A percentile compares a stretch with the other conserved stretches of the same genome.
Conservation (phyloP, 768 basidiomycete species). For the Termitomyces sp. region DNA sequence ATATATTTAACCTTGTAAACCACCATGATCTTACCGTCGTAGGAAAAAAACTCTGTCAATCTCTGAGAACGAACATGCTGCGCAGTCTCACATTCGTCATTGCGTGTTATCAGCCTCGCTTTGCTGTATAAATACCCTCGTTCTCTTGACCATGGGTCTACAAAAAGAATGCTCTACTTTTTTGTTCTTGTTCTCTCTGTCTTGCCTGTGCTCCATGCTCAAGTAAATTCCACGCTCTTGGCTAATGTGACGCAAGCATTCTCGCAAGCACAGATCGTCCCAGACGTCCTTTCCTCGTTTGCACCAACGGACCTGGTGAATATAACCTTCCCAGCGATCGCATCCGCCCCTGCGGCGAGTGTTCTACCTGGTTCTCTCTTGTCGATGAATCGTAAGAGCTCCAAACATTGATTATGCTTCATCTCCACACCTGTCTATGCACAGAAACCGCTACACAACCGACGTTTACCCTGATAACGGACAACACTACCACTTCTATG, state of each 20-base stretch:
- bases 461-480: conserved; percentile 22
- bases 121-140: background rate
- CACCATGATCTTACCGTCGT: background rate
- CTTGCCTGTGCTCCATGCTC: conserved; percentile 11
- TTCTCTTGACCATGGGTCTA: background rate
- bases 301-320: conserved; percentile 29
- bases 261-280: conserved; percentile 33
- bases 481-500: conserved; percentile 15
- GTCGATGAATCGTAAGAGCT: conserved; percentile 29
- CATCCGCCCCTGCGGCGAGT: conserved; percentile 20
- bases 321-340: conserved; percentile 31
- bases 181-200: conserved; percentile 6
- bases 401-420: background rate
- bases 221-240: conserved; percentile 11
- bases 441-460: conserved; percentile 31
- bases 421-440: background rate
- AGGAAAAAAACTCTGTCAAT: background rate
- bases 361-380: conserved; percentile 31
- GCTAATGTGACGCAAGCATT: conserved; percentile 25
- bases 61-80: background rate
- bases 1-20: background rate
- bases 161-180: background rate
- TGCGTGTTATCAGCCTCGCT: background rate
- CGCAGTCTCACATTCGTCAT: background rate
- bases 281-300: conserved; percentile 33